Percentiles rank a stretch among this genome's conserved stretches.
phyloP scores from a whole-genome alignment of 2,329 filamentous ascomycete genomes.

The Aspergillus quadrilineatus region DNA sequence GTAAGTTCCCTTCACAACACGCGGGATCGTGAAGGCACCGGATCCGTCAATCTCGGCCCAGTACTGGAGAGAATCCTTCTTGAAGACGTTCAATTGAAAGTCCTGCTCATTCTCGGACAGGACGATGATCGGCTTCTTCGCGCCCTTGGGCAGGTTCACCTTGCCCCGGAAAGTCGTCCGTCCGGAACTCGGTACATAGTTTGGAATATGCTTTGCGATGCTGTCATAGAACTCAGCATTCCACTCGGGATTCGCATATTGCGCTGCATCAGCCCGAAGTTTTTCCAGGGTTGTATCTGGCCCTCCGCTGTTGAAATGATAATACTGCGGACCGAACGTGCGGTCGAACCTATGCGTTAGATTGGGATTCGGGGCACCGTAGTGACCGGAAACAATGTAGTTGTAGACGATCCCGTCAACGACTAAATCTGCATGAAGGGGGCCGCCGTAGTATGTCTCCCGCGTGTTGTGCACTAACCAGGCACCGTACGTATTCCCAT shows the following conservation, averaged over 20 bases:
- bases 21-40: conserved; percentile 54
- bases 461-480: conserved; percentile 65
- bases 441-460: conserved; percentile 45
- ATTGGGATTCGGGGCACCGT: conserved; percentile 62
- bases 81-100: conserved; percentile 60
- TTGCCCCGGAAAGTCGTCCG: conserved; percentile 54
- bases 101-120: conserved; percentile 53
- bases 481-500: conserved; percentile 56
- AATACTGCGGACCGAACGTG: conserved; percentile 65
- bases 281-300: conserved; percentile 44
- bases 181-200: conserved; percentile 55
- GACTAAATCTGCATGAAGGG: conserved; percentile 61
- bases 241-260: conserved; percentile 54
- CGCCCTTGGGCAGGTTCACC: conserved; percentile 53
- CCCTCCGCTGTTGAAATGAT: conserved; percentile 60
- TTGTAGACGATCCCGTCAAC: conserved; percentile 68
- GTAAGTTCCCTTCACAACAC: conserved; percentile 59
- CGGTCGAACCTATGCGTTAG: conserved; percentile 65
- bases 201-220: conserved; percentile 59
- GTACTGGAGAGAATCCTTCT: conserved; percentile 60
- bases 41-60: conserved; percentile 54
- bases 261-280: conserved; percentile 55
- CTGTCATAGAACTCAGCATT: conserved; percentile 63
- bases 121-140: conserved; percentile 55
- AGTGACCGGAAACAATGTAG: conserved; percentile 63